Evolutionary conservation across 1,284 basidiomycete species (phyloP).

Genomic region (Trichosporon faecale): DNA sequence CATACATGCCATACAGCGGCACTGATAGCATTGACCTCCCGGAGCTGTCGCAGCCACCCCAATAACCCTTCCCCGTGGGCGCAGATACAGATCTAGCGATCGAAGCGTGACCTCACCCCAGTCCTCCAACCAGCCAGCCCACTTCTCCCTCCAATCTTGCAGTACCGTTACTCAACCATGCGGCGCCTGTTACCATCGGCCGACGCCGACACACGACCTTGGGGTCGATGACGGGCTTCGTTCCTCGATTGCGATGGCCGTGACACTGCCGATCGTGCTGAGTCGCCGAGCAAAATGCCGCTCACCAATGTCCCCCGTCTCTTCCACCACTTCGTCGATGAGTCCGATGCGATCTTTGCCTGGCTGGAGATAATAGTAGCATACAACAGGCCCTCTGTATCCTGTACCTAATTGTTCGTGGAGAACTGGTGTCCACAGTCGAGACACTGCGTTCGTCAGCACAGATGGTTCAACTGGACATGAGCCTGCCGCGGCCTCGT

Average conservation of each 20-base stretch:
- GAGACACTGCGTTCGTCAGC: conserved; percentile 41
- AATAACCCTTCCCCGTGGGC: too few relatives aligned
- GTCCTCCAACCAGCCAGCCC: background rate
- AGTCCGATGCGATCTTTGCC: background rate
- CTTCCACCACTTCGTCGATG: too few relatives aligned
- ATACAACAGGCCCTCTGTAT: conserved; percentile 15
- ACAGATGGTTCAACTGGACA: too few relatives aligned
- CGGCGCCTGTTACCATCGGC: background rate
- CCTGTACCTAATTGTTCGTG: conserved; percentile 48
- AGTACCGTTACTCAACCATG: background rate
- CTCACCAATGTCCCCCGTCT: background rate
- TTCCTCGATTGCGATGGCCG: background rate
- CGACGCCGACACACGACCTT: background rate
- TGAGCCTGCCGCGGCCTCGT: too few relatives aligned
- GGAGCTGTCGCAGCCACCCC: too few relatives aligned
- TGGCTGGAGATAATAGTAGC: background rate
- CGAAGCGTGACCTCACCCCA: background rate
- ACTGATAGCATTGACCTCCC: background rate
- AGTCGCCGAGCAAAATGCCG: background rate
- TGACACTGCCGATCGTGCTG: background rate
- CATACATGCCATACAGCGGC: too few relatives aligned
- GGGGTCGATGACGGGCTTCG: background rate
- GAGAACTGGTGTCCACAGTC: conserved; percentile 52
- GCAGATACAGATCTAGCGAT: background rate
- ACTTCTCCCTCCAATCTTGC: background rate